Base-by-base conservation (phyloP, 2,329 filamentous ascomycete species). In the Aspergillus fructus region DNA sequence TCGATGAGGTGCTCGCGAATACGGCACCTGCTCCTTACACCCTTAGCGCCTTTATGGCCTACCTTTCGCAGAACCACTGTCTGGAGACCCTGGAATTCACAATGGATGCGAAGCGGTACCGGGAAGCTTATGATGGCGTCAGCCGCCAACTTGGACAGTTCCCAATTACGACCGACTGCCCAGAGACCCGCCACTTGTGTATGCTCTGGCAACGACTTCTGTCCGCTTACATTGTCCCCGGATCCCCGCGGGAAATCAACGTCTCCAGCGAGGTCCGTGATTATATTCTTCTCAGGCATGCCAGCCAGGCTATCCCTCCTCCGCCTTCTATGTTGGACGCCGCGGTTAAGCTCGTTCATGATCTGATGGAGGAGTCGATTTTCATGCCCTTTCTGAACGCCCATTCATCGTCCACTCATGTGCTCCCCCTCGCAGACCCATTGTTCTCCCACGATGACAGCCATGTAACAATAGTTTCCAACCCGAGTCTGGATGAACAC, bases 291-390 rank as follows among this genome's bases (percentile, higher is more conserved):
- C 81, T 97, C 34, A 80, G 80, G 42, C 81, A 89, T 41, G 82
- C 85, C 7, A 80, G 79, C 59, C 75, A 82, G 13, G 74, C 78
- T 1, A 78, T 81, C 5, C 81, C 86, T 0, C 91, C 93, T 6
- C 89, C 88, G 5, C 93, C 94, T 1, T 85, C 88, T 41, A 85
- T 87, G 54, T 80, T 99, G 15, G 89, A 96, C 59, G 84, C 90
- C 50, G 92, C 94, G 19, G 89, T 96, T 23, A 84, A 85, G 60
- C 96, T 96, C 60, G 90, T 97, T 41, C 93, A 93, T 73, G 94
- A 97, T 66, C 80, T 99, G 55, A 97, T 99, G 93, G 96, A 96
- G 67, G 94, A 97, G 72, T 97, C 93, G 3, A 90, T 97, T 0
- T 81, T 97, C 51, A 87, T 96, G 0, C 93, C 93, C 0, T 99